Base-by-base conservation (phyloP, 75 land plant genomes). In the Cunninghamia lanceolata region DNA sequence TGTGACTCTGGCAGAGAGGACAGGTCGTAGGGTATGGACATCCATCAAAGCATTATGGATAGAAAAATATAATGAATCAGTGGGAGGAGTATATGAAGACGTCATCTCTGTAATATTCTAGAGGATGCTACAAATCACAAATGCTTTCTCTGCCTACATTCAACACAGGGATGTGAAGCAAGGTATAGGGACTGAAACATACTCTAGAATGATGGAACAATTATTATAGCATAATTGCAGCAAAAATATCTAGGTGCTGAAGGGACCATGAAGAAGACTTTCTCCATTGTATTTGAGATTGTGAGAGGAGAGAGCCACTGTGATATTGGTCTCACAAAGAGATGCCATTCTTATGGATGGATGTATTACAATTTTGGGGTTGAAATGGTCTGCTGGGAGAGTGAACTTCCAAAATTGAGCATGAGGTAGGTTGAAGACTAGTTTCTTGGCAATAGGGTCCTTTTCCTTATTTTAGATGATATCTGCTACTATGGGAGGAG, bases 391-490 rank as follows among this genome's bases (percentile, higher is more conserved):
- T 25, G 28, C 19, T 59, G 28, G 28, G 28, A 59, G 28, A 19
- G 28, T 59, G 3, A 59, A 59, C 68, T 59, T 17, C 68, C 3
- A 17, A 19, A 59, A 0, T 19, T 59, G 28, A 19, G 25, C 19
- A 19, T 25, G 21, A 25, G 68, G 28, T 89, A n/a, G n/a, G n/a
- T n/a, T n/a, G n/a, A n/a, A n/a, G n/a, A n/a, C n/a, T n/a, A n/a
- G n/a, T n/a, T n/a, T n/a, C n/a, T n/a, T n/a, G n/a, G n/a, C n/a
- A n/a, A 93, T 97, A 1, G 96, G 96, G 79, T 92, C 91, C 86
- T 97, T 96, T 59, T 94, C 92, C 16, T 90, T 95, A 87, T 91
- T 93, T 82, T 97, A n/a, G n/a, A n/a, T n/a, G n/a, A n/a, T n/a
- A n/a, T n/a, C n/a, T n/a, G n/a, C n/a, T n/a, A n/a, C n/a, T n/a